These are phyloP conservation scores for Polygonum aviculare DNA, from an alignment of 148 eudicot species.

Conservation along the genomic window DNA sequence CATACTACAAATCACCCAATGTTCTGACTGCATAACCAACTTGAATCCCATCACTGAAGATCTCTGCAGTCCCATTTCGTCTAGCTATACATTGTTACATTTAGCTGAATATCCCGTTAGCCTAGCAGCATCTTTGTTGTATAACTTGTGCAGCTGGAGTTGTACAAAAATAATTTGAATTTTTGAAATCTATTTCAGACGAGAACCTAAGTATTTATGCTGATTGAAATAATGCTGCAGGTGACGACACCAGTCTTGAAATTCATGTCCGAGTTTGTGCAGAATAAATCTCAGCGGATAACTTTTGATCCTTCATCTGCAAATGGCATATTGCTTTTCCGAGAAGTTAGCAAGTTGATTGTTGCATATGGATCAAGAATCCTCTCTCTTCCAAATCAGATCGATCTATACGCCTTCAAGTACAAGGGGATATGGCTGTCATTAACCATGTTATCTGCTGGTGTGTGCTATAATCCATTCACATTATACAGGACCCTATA, in stretches of 20 bases:
- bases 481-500: background rate
- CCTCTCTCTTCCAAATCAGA: slow-evolving; percentile 45
- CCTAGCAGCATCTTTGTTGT: background rate
- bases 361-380: slow-evolving; percentile 89
- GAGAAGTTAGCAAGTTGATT: slow-evolving; percentile 87
- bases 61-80: background rate
- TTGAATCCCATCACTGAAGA: background rate
- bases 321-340: slow-evolving; percentile 87
- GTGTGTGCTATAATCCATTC: slow-evolving; percentile 22
- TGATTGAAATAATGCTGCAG: slow-evolving; percentile 32
- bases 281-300: slow-evolving; percentile 70
- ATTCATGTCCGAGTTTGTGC: slow-evolving; percentile 80
- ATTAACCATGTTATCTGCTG: slow-evolving; percentile 59
- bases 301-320: slow-evolving; percentile 81
- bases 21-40: background rate
- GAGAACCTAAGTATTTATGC: background rate
- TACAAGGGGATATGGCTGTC: slow-evolving; percentile 91
- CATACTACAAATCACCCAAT: background rate
- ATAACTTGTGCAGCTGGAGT: background rate
- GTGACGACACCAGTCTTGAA: slow-evolving; percentile 84
- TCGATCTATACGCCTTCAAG: slow-evolving; percentile 66
- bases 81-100: background rate
- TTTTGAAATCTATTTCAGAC: background rate
- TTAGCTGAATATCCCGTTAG: background rate
- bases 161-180: background rate